Conservation (phyloP, 768 basidiomycete species). For the Vishniacozyma victoriae region DNA sequence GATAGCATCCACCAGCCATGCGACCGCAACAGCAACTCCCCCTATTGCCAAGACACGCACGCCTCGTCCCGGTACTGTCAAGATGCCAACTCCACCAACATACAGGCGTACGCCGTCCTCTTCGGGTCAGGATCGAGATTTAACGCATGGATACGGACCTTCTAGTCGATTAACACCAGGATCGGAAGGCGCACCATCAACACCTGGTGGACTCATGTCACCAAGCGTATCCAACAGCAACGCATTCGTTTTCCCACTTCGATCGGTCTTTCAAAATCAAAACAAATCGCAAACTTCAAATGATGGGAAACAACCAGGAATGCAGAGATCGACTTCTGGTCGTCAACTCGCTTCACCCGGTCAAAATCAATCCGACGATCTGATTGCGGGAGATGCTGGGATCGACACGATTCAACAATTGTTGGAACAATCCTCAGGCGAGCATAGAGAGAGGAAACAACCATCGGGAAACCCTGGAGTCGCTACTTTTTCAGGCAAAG, state of each 20-base stretch:
- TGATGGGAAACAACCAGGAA: neutral
- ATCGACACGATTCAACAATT: slow-evolving; percentile 17
- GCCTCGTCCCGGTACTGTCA: neutral
- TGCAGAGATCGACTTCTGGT: neutral
- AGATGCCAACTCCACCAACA: neutral
- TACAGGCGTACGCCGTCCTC: neutral
- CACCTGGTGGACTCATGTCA: neutral
- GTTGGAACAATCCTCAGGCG: slow-evolving; percentile 4
- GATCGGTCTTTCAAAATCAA: slow-evolving; percentile 16
- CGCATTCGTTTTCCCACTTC: slow-evolving; percentile 20
- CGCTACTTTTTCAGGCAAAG: slow-evolving; percentile 5
- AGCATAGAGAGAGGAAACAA: neutral
- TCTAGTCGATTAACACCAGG: too few species aligned
- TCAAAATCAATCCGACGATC: neutral
- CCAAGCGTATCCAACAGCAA: slow-evolving; percentile 5
- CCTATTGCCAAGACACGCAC: too few species aligned
- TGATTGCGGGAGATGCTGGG: slow-evolving; percentile 7
- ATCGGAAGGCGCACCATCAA: too few species aligned
- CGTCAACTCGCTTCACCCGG: neutral
- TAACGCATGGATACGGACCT: too few species aligned
- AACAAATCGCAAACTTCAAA: neutral
- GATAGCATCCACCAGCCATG: too few species aligned
- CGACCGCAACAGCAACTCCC: too few species aligned
- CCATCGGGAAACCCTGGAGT: neutral
- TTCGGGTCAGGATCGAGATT: too few species aligned